Evolutionary conservation across 106 monocot genomes (phyloP).

Genomic region (Acorus gramineus): DNA sequence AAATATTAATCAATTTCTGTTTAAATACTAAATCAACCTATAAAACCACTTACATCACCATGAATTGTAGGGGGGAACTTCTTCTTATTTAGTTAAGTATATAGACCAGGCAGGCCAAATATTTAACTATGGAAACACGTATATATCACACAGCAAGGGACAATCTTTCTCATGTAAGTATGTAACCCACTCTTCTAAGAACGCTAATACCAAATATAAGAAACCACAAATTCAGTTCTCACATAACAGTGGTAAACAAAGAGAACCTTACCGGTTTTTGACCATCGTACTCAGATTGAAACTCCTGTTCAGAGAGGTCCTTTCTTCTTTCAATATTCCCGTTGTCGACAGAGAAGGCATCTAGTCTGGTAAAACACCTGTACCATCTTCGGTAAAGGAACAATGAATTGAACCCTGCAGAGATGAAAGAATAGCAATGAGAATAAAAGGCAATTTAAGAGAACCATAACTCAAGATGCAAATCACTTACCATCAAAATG

Average conservation of each 20-base stretch:
- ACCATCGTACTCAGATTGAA: constrained; percentile 49
- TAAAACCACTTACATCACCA: too few species aligned
- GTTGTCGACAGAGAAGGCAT: constrained; percentile 43
- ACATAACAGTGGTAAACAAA: background rate
- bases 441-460: background rate
- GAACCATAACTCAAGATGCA: constrained; percentile 1
- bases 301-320: constrained; percentile 42
- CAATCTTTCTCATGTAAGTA: too few species aligned
- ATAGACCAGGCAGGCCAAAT: too few species aligned
- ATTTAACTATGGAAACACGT: too few species aligned
- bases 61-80: too few species aligned
- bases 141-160: too few species aligned
- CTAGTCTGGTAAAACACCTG: constrained; percentile 66
- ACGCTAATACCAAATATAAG: too few species aligned
- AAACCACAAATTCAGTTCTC: background rate
- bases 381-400: constrained; percentile 92
- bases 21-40: too few species aligned
- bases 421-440: constrained; percentile 4
- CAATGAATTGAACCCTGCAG: constrained; percentile 78
- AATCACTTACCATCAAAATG: constrained; percentile 64
- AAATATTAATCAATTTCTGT: too few species aligned
- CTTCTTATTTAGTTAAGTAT: too few species aligned
- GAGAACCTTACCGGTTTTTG: constrained; percentile 51
- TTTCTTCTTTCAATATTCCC: constrained; percentile 57
- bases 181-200: too few species aligned